phyloP scores from a whole-genome alignment of 306 rosid genomes.

The Dryas alaskensis region DNA sequence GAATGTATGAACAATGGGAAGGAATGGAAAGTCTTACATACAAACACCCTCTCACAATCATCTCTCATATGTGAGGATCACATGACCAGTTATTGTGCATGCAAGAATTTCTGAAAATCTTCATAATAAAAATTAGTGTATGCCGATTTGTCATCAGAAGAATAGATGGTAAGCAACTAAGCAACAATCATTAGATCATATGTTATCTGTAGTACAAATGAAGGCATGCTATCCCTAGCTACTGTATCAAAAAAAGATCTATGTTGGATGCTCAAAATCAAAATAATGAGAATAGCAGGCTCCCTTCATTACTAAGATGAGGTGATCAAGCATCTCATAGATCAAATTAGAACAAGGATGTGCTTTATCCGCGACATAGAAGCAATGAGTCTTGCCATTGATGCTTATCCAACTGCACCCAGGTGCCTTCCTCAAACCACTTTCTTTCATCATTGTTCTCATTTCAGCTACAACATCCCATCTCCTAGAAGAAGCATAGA shows the following conservation, averaged over 20 bases:
- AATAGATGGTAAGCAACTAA: neutral
- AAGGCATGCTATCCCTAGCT: neutral
- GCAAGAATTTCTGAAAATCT: no score
- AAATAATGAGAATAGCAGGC: constrained; percentile 30
- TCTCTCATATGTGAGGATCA: no score
- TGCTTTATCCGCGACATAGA: constrained; percentile 64
- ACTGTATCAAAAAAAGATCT: neutral
- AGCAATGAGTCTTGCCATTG: constrained; percentile 51
- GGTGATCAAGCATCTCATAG: constrained; percentile 53
- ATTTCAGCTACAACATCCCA: constrained; percentile 74
- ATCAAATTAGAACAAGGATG: constrained; percentile 65
- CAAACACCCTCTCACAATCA: no score
- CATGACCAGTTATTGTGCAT: no score
- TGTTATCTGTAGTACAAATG: neutral
- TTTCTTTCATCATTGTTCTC: constrained; percentile 68
- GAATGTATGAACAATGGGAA: no score
- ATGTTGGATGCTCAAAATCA: constrained; percentile 26
- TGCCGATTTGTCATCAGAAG: no score
- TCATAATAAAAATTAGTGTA: no score
- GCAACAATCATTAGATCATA: neutral
- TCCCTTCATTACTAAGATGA: constrained; percentile 50
- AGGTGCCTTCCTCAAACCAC: constrained; percentile 63
- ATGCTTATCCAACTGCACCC: constrained; percentile 86
- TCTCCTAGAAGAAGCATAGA: constrained; percentile 55
- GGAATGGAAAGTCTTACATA: no score